phyloP scores from a whole-genome alignment of 2,329 filamentous ascomycete genomes.

The Diaporthe sp. region DNA sequence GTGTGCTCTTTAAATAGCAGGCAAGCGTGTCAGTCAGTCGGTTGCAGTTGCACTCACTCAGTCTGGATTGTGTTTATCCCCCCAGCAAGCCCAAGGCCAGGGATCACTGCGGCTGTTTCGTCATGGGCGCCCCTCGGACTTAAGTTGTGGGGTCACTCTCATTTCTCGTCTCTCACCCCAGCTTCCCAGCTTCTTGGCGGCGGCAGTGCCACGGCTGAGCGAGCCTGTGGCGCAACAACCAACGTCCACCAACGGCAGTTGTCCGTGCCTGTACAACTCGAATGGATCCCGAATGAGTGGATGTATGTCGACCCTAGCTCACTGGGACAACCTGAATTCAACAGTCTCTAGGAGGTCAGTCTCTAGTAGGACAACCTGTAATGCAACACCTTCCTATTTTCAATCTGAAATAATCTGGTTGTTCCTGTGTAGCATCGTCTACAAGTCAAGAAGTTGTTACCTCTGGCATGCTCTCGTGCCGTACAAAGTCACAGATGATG shows the following conservation, averaged over 20 bases:
- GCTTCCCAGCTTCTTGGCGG: conserved; percentile 6
- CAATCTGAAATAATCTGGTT: too few relatives aligned
- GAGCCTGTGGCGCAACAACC: neutral
- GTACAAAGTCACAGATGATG: neutral
- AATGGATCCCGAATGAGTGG: neutral
- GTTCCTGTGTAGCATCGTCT: too few relatives aligned
- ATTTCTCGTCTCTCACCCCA: neutral
- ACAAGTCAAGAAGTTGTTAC: too few relatives aligned
- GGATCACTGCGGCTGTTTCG: conserved; percentile 15
- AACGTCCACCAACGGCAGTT: neutral
- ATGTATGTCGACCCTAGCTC: neutral
- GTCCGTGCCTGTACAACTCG: too few relatives aligned
- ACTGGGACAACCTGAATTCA: neutral
- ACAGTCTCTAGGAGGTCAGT: neutral
- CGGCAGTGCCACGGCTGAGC: conserved; percentile 27
- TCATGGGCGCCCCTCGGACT: conserved; percentile 6
- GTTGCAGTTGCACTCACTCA: neutral
- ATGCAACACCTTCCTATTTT: too few relatives aligned
- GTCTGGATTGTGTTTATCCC: conserved; percentile 1
- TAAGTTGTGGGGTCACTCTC: neutral
- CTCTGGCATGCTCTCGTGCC: neutral
- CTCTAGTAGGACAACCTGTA: neutral
- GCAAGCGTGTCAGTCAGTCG: neutral
- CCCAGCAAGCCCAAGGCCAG: neutral
- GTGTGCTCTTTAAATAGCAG: conserved; percentile 9